Evolutionary conservation across 345 rosid genomes (phyloP).

Genomic region (Camelina hispida): DNA sequence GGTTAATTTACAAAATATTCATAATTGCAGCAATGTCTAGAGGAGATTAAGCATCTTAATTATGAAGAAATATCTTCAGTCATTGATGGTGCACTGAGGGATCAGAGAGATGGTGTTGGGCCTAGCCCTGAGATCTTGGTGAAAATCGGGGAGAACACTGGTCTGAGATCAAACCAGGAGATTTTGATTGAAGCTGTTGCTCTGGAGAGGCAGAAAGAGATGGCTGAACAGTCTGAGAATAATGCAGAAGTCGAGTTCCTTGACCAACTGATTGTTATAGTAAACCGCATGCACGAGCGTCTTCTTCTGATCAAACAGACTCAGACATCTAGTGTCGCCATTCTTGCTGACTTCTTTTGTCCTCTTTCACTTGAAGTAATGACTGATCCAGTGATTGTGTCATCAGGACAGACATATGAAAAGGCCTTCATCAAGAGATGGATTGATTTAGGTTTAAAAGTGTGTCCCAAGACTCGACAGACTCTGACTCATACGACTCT

Average conservation of each 20-base stretch:
- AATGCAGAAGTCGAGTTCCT: constrained; percentile 72
- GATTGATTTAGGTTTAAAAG: constrained; percentile 91
- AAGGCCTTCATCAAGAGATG: constrained; percentile 84
- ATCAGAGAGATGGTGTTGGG: constrained; percentile 63
- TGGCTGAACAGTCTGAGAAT: constrained; percentile 86
- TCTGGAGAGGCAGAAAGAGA: constrained; percentile 93
- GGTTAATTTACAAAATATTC: constrained; percentile 41
- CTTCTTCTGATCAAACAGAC: constrained; percentile 81
- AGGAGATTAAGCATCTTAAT: constrained; percentile 67
- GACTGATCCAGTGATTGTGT: constrained; percentile 96
- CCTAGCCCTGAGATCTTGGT: constrained; percentile 69
- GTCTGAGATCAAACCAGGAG: constrained; percentile 90
- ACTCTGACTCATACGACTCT: constrained; percentile 72
- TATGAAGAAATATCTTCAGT: constrained; percentile 61
- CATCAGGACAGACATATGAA: constrained; percentile 97
- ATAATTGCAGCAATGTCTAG: constrained; percentile 67
- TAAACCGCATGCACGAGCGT: constrained; percentile 74
- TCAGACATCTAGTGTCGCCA: constrained; percentile 72
- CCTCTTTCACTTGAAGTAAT: constrained; percentile 96
- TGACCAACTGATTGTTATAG: constrained; percentile 69
- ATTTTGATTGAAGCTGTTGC: constrained; percentile 92
- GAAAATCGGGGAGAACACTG: constrained; percentile 69
- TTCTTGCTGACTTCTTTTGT: constrained; percentile 95
- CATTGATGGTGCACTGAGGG: constrained; percentile 65
- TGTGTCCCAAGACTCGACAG: constrained; percentile 97